Evolutionary conservation across 208 protist genomes (phyloP).

Genomic region (Crithidia expoeki): DNA sequence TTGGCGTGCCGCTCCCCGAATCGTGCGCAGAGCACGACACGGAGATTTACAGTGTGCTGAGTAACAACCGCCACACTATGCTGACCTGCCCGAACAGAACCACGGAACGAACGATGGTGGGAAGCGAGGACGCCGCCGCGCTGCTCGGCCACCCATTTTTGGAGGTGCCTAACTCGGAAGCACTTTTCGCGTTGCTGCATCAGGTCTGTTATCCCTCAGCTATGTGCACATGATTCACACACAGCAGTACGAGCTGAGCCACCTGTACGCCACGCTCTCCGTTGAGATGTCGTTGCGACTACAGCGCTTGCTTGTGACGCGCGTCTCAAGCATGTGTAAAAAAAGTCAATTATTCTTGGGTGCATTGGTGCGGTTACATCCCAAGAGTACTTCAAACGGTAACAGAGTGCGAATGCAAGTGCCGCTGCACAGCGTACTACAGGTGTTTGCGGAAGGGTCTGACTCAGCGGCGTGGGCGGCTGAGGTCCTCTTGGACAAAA

Average conservation of each 20-base stretch:
- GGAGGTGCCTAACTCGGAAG: constrained; percentile 25
- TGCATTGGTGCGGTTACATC: not conserved
- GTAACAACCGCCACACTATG: constrained; percentile 19
- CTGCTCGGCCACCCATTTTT: not conserved
- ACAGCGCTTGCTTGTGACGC: constrained; percentile 17
- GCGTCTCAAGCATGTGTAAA: not conserved
- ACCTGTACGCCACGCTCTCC: constrained; percentile 66
- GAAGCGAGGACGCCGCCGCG: not conserved
- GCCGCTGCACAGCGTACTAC: constrained; percentile 6
- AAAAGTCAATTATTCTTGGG: not conserved
- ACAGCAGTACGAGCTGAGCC: constrained; percentile 50
- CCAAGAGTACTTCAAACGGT: too few species aligned
- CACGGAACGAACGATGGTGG: not conserved
- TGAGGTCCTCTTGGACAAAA: not conserved
- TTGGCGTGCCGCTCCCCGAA: constrained; percentile 17
- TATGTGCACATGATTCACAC: constrained; percentile 67
- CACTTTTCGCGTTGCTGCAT: constrained; percentile 37
- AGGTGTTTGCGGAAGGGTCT: not conserved
- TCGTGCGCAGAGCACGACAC: constrained; percentile 54
- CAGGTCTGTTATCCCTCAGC: constrained; percentile 51
- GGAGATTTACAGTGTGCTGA: constrained; percentile 30
- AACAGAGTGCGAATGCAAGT: too few species aligned
- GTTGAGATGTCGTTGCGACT: constrained; percentile 41
- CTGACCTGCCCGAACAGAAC: constrained; percentile 27
- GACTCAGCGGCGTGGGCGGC: constrained; percentile 8